Evolutionary conservation across 2,329 filamentous ascomycete species (phyloP).

Genomic region (Orbilia quercus): DNA sequence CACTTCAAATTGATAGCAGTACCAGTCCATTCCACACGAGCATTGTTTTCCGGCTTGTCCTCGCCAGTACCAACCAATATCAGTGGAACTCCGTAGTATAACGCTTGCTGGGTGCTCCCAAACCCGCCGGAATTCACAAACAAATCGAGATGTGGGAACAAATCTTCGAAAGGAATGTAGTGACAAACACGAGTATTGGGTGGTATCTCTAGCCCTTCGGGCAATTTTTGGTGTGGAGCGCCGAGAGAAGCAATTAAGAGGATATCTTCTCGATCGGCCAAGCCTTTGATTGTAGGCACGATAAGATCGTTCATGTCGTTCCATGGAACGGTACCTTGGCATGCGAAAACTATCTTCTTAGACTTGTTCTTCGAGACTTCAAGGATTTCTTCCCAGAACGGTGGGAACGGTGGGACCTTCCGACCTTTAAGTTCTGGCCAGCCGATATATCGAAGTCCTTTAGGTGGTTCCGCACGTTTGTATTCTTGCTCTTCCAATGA

Average conservation of each 20-base stretch:
- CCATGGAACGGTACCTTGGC: conserved; percentile 66
- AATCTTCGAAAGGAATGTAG: conserved; percentile 66
- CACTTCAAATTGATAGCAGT: conserved; percentile 66
- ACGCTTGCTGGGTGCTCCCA: conserved; percentile 65
- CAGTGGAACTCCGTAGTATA: conserved; percentile 66
- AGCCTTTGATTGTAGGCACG: conserved; percentile 65
- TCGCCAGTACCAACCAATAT: conserved; percentile 65
- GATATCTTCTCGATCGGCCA: conserved; percentile 64
- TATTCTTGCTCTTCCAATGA: conserved; percentile 51
- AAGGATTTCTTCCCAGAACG: conserved; percentile 66
- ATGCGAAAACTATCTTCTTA: conserved; percentile 65
- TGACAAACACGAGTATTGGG: conserved; percentile 65
- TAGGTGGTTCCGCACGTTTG: conserved; percentile 34
- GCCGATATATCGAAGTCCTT: conserved; percentile 46
- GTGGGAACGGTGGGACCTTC: conserved; percentile 60
- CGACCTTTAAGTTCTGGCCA: conserved; percentile 52
- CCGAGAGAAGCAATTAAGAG: conserved; percentile 63
- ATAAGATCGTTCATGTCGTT: conserved; percentile 64
- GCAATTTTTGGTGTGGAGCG: conserved; percentile 59
- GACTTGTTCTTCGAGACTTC: conserved; percentile 62
- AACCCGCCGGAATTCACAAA: conserved; percentile 68
- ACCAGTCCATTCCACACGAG: conserved; percentile 65
- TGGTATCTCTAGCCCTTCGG: conserved; percentile 62
- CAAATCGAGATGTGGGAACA: conserved; percentile 64
- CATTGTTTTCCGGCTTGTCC: conserved; percentile 64